These are phyloP conservation scores for Calendula officinalis DNA, from an alignment of 129 eudicot species.

Conservation along the genomic window DNA sequence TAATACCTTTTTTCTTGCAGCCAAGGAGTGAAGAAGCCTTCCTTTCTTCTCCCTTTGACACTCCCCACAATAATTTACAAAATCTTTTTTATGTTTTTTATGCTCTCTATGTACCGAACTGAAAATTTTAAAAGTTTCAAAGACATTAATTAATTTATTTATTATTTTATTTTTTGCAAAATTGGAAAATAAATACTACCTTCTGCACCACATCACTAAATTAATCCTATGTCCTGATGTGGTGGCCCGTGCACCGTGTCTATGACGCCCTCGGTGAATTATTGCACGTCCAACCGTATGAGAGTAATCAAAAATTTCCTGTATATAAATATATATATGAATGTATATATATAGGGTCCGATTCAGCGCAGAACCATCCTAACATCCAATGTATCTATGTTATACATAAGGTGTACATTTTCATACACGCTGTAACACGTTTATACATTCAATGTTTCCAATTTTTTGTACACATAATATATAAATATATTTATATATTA, in stretches of 20 bases:
- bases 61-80: constrained; percentile 74
- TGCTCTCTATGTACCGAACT: constrained; percentile 82
- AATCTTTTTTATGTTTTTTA: constrained; percentile 77
- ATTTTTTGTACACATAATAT: too few species aligned
- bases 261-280: constrained; percentile 96
- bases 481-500: too few species aligned
- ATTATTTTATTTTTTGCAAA: too few species aligned
- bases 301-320: constrained; percentile 76
- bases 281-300: constrained; percentile 83
- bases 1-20: constrained; percentile 60
- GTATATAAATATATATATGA: background rate
- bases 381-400: too few species aligned
- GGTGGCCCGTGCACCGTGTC: constrained; percentile 98
- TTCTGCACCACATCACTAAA: constrained; percentile 88
- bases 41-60: constrained; percentile 79
- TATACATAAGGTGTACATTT: too few species aligned
- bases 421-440: too few species aligned
- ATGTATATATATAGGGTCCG: too few species aligned
- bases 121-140: constrained; percentile 2
- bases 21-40: constrained; percentile 56
- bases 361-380: too few species aligned
- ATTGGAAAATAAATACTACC: constrained; percentile 49
- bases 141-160: background rate
- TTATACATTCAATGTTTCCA: too few species aligned
- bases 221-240: constrained; percentile 75